Conservation (phyloP, 371 early-diverging fungal species). For the Parasitella parasitica region DNA sequence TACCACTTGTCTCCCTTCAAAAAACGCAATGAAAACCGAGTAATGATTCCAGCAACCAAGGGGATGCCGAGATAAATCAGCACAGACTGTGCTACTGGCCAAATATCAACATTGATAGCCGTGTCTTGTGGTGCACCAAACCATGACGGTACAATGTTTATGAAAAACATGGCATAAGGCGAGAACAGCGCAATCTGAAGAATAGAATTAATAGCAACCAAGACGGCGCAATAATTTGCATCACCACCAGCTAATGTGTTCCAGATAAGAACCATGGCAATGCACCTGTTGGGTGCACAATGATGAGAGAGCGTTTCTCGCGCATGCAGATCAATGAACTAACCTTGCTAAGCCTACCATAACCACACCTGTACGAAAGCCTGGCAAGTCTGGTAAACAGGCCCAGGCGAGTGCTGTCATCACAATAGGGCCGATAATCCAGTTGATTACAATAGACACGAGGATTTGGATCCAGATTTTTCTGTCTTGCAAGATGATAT, state of each 20-base stretch:
- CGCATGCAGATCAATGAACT: not conserved
- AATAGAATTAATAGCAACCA: conserved; percentile 71
- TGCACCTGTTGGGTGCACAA: conserved; percentile 45
- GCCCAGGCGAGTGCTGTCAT: conserved; percentile 78
- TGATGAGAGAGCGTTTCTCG: not conserved
- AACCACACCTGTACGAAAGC: conserved; percentile 71
- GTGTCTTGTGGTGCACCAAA: conserved; percentile 39
- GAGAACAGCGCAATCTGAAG: conserved; percentile 68
- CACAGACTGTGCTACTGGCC: conserved; percentile 61
- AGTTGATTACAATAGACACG: conserved; percentile 65
- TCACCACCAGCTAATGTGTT: conserved; percentile 69
- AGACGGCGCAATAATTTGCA: conserved; percentile 63
- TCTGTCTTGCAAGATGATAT: conserved; percentile 33
- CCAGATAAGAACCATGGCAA: conserved; percentile 87
- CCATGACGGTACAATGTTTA: conserved; percentile 54
- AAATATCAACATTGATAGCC: conserved; percentile 46
- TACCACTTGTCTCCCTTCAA: conserved; percentile 52
- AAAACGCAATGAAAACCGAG: conserved; percentile 46
- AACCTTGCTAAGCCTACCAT: conserved; percentile 68
- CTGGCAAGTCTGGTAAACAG: conserved; percentile 67
- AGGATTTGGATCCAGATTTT: conserved; percentile 46
- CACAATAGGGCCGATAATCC: conserved; percentile 69
- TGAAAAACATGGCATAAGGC: conserved; percentile 60
- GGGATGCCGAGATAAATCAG: conserved; percentile 75
- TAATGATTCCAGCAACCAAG: conserved; percentile 58